These are phyloP conservation scores for Chrysanthemum seticuspe DNA, from an alignment of 129 eudicot species.

Conservation along the genomic window DNA sequence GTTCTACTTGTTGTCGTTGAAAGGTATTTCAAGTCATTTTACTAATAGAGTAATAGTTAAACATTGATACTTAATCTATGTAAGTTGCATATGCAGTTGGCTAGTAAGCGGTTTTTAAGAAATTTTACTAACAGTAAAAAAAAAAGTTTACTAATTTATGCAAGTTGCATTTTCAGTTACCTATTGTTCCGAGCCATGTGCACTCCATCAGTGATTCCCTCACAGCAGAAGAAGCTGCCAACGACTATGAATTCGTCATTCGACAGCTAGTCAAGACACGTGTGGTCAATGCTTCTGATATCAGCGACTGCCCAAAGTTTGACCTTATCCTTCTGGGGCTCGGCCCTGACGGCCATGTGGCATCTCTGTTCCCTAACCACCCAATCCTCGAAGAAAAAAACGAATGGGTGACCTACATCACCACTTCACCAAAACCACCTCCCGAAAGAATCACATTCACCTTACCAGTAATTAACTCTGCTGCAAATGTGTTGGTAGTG, in stretches of 20 bases:
- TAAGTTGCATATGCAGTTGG: too few relatives aligned
- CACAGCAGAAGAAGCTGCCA: conserved; percentile 59
- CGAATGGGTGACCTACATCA: conserved; percentile 57
- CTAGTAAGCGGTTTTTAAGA: too few relatives aligned
- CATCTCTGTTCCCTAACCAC: conserved; percentile 60
- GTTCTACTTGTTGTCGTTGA: too few relatives aligned
- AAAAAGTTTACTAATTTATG: too few relatives aligned
- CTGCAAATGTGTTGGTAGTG: conserved; percentile 53
- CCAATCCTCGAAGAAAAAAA: conserved; percentile 37
- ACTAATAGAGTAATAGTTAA: too few relatives aligned
- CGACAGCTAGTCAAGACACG: conserved; percentile 65
- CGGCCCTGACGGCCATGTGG: conserved; percentile 73
- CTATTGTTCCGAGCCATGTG: conserved; percentile 55
- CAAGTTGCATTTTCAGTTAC: conserved; percentile 34
- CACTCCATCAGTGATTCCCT: conserved; percentile 58
- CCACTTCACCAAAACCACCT: conserved; percentile 58
- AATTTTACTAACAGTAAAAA: too few relatives aligned
- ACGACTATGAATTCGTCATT: conserved; percentile 51
- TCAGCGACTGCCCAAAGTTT: conserved; percentile 63
- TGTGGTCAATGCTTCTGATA: conserved; percentile 43
- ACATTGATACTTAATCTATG: too few relatives aligned
- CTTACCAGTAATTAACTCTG: conserved; percentile 66
- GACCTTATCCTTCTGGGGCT: conserved; percentile 60
- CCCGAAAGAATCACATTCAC: conserved; percentile 65
- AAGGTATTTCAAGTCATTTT: too few relatives aligned